Evolutionary conservation across 805 yeast genomes (phyloP), one percentile per base, ranked within the genome.

Genomic region (Yarrowia hollandica): DNA sequence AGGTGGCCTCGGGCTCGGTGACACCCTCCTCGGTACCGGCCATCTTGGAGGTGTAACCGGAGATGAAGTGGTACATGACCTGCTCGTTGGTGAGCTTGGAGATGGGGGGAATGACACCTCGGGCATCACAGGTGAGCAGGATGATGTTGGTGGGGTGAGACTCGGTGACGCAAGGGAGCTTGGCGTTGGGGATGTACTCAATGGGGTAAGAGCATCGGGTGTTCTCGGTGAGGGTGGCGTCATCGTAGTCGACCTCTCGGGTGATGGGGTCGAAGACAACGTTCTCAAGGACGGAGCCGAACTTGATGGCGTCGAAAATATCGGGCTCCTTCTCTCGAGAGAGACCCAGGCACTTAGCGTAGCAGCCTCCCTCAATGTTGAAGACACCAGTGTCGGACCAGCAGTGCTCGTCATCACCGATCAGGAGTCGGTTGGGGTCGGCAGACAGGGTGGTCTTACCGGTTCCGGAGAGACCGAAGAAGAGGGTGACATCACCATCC

Each of bases 341-440:
- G 65, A 92, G 80, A 69, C 89, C 96, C 65, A 92, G 79, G 79
- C 97, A 91, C 78, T 92, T 92, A 69, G 98, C 98, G 79, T 92
- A 92, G 81, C 99, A 92, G 66, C 99, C 99, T 75, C 99, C 99
- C 79, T 92, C 99, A 70, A 92, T 91, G 83, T 94, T 94, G 85
- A 92, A 92, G 62, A 92, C 97, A 78, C 99, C 99, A 67, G 87
- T 79, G 75, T 92, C 96, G 16, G 97, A 88, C 99, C 99, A 92
- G 80, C 98, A 92, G 79, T 92, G 99, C 79, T 92, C 99, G 73
- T 92, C 99, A 74, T 92, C 99, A 74, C 99, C 99, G 72, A 92
- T 92, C 73, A 92, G 82, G 73, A 82, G 77, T 75, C 99, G 86
- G 77, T 89, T 79, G 62, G 97, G 96, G 73, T 92, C 98, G 59